Percentiles rank a stretch among this genome's conserved stretches.
Evolutionary conservation across 371 early-diverging fungal species (phyloP).

Genomic region (Coemansia sp.): DNA sequence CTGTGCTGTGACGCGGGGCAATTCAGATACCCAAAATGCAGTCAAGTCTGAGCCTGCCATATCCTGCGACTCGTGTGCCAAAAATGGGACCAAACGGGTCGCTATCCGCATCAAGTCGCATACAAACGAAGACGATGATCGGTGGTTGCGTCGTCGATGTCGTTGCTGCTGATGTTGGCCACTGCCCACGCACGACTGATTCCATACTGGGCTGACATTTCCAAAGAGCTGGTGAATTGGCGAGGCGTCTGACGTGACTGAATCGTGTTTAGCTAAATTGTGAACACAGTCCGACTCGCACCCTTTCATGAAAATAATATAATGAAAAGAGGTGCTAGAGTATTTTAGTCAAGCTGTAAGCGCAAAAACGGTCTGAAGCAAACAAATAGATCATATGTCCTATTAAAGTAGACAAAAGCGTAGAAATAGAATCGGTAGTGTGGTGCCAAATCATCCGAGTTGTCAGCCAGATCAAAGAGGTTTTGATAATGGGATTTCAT

Average conservation of each 20-base stretch:
- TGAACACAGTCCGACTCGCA: slow-evolving; percentile 35
- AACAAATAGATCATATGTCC: neutral
- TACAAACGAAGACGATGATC: neutral
- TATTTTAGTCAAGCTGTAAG: neutral
- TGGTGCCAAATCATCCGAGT: no score
- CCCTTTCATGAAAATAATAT: slow-evolving; percentile 18
- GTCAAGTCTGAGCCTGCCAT: neutral
- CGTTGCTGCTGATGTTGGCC: neutral
- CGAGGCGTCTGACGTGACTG: neutral
- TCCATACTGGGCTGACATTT: slow-evolving; percentile 22
- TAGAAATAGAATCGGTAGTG: no score
- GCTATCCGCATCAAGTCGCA: slow-evolving; percentile 8
- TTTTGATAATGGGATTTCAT: neutral
- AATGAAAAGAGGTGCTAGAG: neutral
- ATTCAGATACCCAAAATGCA: slow-evolving; percentile 7
- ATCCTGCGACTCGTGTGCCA: neutral
- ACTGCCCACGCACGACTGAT: slow-evolving; percentile 12
- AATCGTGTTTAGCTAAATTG: slow-evolving; percentile 12
- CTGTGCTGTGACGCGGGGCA: slow-evolving; percentile 5
- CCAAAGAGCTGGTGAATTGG: slow-evolving; percentile 10
- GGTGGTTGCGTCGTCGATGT: neutral
- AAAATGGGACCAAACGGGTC: neutral
- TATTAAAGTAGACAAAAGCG: neutral
- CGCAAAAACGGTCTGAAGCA: neutral
- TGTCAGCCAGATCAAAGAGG: neutral